Conservation (phyloP, 139 green algal species). For the Yamagishiella unicocca region DNA sequence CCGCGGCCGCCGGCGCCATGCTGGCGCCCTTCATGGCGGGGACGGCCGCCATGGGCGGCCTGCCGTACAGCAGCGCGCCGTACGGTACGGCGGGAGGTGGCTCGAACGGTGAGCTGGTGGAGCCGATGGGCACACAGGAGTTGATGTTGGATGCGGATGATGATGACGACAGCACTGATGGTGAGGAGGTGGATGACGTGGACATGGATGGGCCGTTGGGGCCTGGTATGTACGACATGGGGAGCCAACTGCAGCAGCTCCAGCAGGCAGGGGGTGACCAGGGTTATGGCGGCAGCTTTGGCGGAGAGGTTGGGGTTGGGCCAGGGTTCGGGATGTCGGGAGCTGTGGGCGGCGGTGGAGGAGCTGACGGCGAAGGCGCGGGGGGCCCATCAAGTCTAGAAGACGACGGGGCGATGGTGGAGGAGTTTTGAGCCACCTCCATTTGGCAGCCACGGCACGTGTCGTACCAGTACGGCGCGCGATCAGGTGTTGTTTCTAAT, state of each 20-base stretch:
- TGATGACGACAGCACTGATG: neutral
- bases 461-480: too few species aligned
- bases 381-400: neutral
- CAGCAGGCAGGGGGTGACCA: too few species aligned
- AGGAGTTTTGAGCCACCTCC: slow-evolving; percentile 15
- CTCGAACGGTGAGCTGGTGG: neutral
- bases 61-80: neutral
- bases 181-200: neutral
- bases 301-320: neutral
- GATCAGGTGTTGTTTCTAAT: too few species aligned
- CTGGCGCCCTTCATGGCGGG: neutral
- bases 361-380: neutral
- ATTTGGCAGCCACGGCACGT: too few species aligned
- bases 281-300: neutral
- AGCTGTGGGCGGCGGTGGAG: neutral
- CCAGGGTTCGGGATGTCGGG: neutral
- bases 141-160: slow-evolving; percentile 12
- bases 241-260: too few species aligned
- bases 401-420: slow-evolving; percentile 8
- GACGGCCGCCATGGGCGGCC: neutral
- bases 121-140: neutral
- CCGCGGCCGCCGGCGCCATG: neutral
- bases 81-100: neutral
- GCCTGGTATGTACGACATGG: neutral
- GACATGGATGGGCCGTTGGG: neutral